phyloP scores from a whole-genome alignment of 2,329 filamentous ascomycete species.

The Ampelomyces quisqualis region DNA sequence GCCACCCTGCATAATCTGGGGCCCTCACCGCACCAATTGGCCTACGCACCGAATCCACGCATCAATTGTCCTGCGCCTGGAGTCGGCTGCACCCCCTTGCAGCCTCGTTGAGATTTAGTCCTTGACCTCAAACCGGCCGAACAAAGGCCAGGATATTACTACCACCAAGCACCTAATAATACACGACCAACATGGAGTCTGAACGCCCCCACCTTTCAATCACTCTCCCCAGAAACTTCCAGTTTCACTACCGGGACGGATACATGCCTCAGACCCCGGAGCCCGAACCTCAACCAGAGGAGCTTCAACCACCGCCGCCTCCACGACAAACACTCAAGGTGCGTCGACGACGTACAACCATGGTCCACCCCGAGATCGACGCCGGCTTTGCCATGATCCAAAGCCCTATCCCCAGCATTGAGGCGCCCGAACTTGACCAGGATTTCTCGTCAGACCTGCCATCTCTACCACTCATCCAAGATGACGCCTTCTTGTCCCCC shows the following conservation, averaged over 20 bases:
- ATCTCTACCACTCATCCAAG: conserved; percentile 22
- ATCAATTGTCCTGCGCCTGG: conserved; percentile 15
- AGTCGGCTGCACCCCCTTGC: conserved; percentile 28
- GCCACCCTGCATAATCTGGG: conserved; percentile 31
- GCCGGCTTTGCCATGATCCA: conserved; percentile 31
- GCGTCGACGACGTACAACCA: conserved; percentile 48
- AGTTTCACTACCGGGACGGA: conserved; percentile 51
- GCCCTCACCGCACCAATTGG: conserved; percentile 15
- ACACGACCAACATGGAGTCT: conserved; percentile 39
- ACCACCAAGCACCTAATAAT: conserved; percentile 2
- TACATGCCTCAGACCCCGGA: conserved; percentile 50
- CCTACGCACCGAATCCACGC: conserved; percentile 12
- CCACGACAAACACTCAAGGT: conserved; percentile 52
- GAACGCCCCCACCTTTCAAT: conserved; percentile 51
- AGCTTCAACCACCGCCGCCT: conserved; percentile 46
- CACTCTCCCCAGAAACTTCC: conserved; percentile 53
- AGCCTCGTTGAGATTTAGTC: conserved; percentile 19
- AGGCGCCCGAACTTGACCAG: conserved; percentile 46
- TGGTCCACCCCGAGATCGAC: conserved; percentile 27
- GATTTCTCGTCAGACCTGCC: conserved; percentile 30
- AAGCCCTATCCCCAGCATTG: conserved; percentile 52
- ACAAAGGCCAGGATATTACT: conserved; percentile 12
- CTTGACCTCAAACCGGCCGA: conserved; percentile 8
- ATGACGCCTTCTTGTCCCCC: conserved; percentile 49
- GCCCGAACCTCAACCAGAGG: conserved; percentile 43